Conservation (phyloP, 805 yeast genomes). For the Yamadazyma endophytica region DNA sequence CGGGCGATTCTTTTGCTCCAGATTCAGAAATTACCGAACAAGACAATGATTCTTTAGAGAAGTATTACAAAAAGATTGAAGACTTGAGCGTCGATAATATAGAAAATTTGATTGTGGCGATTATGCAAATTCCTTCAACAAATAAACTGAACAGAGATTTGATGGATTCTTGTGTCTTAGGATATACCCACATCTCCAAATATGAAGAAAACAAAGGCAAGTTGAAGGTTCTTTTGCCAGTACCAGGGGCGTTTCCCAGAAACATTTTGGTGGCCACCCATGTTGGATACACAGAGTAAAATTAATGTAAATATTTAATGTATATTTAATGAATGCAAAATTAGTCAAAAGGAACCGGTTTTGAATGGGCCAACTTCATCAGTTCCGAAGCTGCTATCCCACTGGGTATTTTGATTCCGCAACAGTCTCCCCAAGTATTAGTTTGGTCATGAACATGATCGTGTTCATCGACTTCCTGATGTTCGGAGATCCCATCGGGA, state of each 20-base stretch:
- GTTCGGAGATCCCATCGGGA: constrained; percentile 60
- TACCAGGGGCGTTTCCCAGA: constrained; percentile 81
- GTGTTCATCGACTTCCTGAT: constrained; percentile 18
- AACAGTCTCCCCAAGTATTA: constrained; percentile 92
- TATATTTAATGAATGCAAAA: constrained; percentile 1
- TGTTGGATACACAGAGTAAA: constrained; percentile 76
- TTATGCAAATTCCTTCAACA: constrained; percentile 30
- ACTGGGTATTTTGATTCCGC: constrained; percentile 95
- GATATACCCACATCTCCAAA: constrained; percentile 68
- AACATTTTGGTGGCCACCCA: constrained; percentile 71
- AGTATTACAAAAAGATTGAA: constrained; percentile 28
- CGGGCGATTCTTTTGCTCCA: constrained; percentile 38
- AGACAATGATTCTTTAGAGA: constrained; percentile 27
- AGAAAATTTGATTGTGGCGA: constrained; percentile 75
- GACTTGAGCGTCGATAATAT: constrained; percentile 52
- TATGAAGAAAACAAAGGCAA: constrained; percentile 73
- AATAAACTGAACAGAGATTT: constrained; percentile 42
- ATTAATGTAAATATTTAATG: not conserved
- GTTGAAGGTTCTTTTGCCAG: constrained; percentile 73
- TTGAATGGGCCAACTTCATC: constrained; percentile 23
- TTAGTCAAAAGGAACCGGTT: constrained; percentile 66
- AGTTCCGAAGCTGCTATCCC: constrained; percentile 84
- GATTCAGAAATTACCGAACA: constrained; percentile 17
- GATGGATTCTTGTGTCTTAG: constrained; percentile 61
- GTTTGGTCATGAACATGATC: constrained; percentile 19